Percentiles rank a stretch among this genome's conserved stretches.
phyloP scores from a whole-genome alignment of 2,329 filamentous ascomycete genomes.

The Cladosporium sp. region DNA sequence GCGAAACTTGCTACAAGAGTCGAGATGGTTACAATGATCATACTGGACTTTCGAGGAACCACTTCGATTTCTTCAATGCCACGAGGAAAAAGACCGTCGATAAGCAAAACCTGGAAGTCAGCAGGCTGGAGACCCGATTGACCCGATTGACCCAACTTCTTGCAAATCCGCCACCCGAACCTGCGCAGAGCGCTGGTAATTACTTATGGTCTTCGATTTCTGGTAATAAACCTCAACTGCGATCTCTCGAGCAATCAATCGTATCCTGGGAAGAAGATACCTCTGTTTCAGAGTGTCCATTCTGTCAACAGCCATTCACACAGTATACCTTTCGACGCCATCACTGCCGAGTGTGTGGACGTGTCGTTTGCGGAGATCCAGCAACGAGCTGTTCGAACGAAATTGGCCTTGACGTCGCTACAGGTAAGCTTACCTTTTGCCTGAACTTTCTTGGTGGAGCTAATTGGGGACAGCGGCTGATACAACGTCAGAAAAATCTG shows the following conservation, averaged over 20 bases:
- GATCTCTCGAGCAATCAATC: conserved; percentile 82
- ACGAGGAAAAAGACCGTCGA: conserved; percentile 77
- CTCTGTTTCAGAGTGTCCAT: conserved; percentile 75
- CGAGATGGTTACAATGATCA: conserved; percentile 87
- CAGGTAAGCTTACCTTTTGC: conserved; percentile 44
- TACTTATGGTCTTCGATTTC: conserved; percentile 57
- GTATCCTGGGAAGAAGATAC: conserved; percentile 95
- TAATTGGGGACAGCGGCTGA: conserved; percentile 29
- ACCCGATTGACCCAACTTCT: conserved; percentile 85
- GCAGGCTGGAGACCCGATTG: conserved; percentile 83
- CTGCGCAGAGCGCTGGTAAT: conserved; percentile 45
- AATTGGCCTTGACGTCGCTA: conserved; percentile 72
- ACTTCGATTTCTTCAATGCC: conserved; percentile 65
- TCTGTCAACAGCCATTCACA: conserved; percentile 93
- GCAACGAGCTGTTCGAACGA: conserved; percentile 81
- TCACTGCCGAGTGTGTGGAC: conserved; percentile 90
- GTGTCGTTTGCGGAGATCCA: conserved; percentile 86
- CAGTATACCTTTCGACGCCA: conserved; percentile 90
- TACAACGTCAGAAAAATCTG: conserved; percentile 36
- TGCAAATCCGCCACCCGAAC: conserved; percentile 64
- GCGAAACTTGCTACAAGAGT: conserved; percentile 99
- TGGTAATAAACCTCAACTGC: conserved; percentile 63
- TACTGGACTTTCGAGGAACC: conserved; percentile 61
- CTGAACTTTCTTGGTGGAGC: conserved; percentile 23
- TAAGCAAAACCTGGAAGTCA: conserved; percentile 80